A percentile compares a stretch with the other conserved stretches of the same genome.
phyloP scores from a whole-genome alignment of 441 rosid species.

The Kokia cookei region DNA sequence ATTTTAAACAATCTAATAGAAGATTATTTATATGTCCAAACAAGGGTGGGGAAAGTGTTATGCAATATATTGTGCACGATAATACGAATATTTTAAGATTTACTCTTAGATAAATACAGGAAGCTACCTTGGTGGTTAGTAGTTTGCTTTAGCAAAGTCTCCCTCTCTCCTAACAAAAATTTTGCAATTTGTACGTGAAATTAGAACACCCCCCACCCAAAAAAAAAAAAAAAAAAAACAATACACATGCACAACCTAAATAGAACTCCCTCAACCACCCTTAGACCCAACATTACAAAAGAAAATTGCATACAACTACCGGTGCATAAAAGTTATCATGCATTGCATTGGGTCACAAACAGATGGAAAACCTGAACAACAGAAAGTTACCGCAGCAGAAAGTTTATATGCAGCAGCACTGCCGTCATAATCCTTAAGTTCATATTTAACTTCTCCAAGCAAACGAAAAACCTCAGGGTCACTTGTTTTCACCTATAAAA shows the following conservation, averaged over 20 bases:
- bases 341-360: not conserved
- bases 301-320: not conserved
- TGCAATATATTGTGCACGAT: too few relatives aligned
- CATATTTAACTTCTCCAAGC: constrained; percentile 90
- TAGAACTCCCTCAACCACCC: not conserved
- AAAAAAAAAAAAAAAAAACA: too few relatives aligned
- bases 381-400: constrained; percentile 49
- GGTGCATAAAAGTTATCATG: not conserved
- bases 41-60: too few relatives aligned
- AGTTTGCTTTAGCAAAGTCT: too few relatives aligned
- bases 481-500: constrained; percentile 61
- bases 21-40: too few relatives aligned
- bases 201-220: too few relatives aligned
- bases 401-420: constrained; percentile 76
- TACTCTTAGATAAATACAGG: not conserved
- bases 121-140: too few relatives aligned
- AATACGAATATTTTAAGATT: too few relatives aligned
- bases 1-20: too few relatives aligned
- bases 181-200: too few relatives aligned
- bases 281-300: not conserved
- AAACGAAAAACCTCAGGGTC: constrained; percentile 83
- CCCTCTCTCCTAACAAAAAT: too few relatives aligned
- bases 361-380: not conserved
- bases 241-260: too few relatives aligned
- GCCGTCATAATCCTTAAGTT: constrained; percentile 82